Base-by-base conservation (phyloP, 2,329 filamentous ascomycete species). In the Botrytis deweyae region DNA sequence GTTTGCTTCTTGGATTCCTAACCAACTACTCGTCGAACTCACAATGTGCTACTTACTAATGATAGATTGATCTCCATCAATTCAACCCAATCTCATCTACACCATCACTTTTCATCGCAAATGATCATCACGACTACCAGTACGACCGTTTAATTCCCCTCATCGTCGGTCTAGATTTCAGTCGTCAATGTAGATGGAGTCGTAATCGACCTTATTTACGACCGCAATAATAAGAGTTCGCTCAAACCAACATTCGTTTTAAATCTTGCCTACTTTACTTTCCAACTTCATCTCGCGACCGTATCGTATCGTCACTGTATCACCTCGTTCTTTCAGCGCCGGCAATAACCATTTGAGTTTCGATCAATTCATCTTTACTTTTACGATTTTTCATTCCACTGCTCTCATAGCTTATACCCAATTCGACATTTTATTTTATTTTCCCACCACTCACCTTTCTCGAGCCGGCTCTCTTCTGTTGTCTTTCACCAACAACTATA, bases 171-270 rank as follows among this genome's bases (percentile, higher is more conserved):
- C 66, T 68, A 68, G 66, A 68, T 68, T 58, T 2, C 14, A 29
- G n/a, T 68, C 66, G 66, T 68, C 49, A 52, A 68, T 58, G 66
- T 58, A 29, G 55, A 68, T 68, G 66, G 40, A 72, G 62, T 74
- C 70, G 61, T 46, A 44, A 42, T 58, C 66, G 44, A 55, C 62
- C 49, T 22, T 33, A 20, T 55, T 61, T 65, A 14, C 42, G 36
- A 68, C 33, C 59, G 44, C 62, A 42, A 25, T 46, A 68, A 33
- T 69, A 44, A 75, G 77, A 78, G 78, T 74, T 77, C 74, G 74
- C 76, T 76, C 77, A 78, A 73, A 72, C 61, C 73, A 73, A 79
- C 78, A 77, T 70, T 79, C 78, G 76, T 78, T 79, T 73, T 67
- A 58, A 62, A 58, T 64, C 14, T 72, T 73, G 36, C 58, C 40